Evolutionary conservation across 768 basidiomycete species (phyloP).

Genomic region (Steccherinum ochraceum): DNA sequence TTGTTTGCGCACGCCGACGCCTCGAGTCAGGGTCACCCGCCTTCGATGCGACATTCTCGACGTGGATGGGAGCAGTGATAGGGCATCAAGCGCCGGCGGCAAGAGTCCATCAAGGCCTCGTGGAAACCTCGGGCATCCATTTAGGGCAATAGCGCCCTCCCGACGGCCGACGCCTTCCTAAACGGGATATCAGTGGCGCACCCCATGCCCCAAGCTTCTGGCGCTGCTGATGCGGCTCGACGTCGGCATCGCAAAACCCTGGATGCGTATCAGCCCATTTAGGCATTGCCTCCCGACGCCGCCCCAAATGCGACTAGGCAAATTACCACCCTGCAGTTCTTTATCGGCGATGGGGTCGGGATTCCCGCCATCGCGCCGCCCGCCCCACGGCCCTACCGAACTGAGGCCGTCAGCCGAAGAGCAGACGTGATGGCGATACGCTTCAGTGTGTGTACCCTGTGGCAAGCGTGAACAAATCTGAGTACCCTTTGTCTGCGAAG

Average conservation of each 20-base stretch:
- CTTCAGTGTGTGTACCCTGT: too few species aligned
- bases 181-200: background rate
- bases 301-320: background rate
- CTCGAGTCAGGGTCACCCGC: background rate
- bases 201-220: background rate
- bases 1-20: background rate
- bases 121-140: background rate
- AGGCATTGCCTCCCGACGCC: background rate
- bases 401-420: too few species aligned
- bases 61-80: background rate
- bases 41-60: background rate
- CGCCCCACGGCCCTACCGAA: too few species aligned
- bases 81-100: background rate
- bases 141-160: background rate
- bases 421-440: too few species aligned
- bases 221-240: background rate
- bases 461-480: too few species aligned
- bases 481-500: too few species aligned
- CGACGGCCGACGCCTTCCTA: background rate
- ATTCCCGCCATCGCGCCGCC: background rate
- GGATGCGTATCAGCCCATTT: background rate
- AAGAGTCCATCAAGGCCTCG: too few species aligned
- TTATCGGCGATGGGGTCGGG: background rate
- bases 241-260: background rate
- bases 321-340: background rate